phyloP scores from a whole-genome alignment of 371 early-diverging fungal genomes.

The Fennellomyces sp. region DNA sequence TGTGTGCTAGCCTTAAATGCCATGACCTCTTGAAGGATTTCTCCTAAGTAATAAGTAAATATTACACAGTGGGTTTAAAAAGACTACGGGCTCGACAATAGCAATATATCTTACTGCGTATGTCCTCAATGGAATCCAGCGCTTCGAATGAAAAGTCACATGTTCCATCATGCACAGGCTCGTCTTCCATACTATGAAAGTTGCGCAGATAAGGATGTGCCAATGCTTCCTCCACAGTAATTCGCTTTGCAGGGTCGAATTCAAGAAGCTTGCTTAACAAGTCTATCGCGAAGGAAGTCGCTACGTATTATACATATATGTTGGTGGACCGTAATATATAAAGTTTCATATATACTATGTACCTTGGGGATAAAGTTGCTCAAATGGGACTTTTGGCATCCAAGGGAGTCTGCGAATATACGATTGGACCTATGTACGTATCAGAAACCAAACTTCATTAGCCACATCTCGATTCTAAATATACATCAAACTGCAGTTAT shows the following conservation, averaged over 20 bases:
- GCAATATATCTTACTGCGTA: constrained; percentile 86
- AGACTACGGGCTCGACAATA: not conserved
- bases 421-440: constrained; percentile 77
- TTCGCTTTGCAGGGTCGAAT: constrained; percentile 83
- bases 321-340: too few relatives aligned
- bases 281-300: constrained; percentile 76
- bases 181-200: constrained; percentile 80
- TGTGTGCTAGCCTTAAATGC: constrained; percentile 56
- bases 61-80: too few relatives aligned
- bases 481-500: constrained; percentile 4
- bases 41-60: constrained; percentile 41
- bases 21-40: constrained; percentile 90
- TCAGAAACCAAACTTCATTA: not conserved
- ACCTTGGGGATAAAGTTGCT: constrained; percentile 76
- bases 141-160: constrained; percentile 96
- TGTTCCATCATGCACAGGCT: constrained; percentile 65
- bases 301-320: constrained; percentile 11
- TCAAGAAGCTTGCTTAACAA: constrained; percentile 77
- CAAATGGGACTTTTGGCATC: constrained; percentile 90
- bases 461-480: too few relatives aligned
- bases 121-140: constrained; percentile 83
- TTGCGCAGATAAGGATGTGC: constrained; percentile 78
- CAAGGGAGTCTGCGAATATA: constrained; percentile 91
- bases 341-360: not conserved
- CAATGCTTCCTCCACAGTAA: constrained; percentile 84